phyloP scores from a whole-genome alignment of 768 basidiomycete species.

The Lactarius deliciosus region DNA sequence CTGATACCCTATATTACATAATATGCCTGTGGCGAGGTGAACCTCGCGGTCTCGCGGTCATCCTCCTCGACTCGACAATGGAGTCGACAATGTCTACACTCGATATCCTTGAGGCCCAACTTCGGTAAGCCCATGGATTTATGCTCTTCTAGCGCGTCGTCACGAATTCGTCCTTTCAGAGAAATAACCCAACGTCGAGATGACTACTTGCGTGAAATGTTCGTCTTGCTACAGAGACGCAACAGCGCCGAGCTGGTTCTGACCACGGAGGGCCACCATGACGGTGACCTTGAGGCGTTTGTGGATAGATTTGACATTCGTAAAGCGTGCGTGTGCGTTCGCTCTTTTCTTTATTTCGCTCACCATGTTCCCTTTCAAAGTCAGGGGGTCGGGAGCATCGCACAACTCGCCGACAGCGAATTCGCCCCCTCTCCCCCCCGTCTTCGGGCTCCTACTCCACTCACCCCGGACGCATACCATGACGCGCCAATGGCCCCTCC shows the following conservation, averaged over 20 bases:
- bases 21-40: background rate
- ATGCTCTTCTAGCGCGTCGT: background rate
- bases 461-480: constrained; percentile 4
- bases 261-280: constrained; percentile 41
- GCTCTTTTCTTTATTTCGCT: constrained; percentile 12
- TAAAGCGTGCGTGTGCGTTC: constrained; percentile 45
- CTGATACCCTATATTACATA: constrained; percentile 27
- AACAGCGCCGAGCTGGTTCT: constrained; percentile 46
- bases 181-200: constrained; percentile 63
- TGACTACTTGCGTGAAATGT: constrained; percentile 72
- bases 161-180: constrained; percentile 38
- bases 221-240: constrained; percentile 57
- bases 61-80: constrained; percentile 11
- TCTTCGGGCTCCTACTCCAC: constrained; percentile 19
- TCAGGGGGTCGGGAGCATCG: constrained; percentile 37
- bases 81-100: constrained; percentile 18
- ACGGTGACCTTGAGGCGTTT: constrained; percentile 48
- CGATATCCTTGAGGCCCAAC: constrained; percentile 19
- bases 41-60: too few species aligned
- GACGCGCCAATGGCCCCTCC: constrained; percentile 11
- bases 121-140: constrained; percentile 20
- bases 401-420: constrained; percentile 32
- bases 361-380: constrained; percentile 31
- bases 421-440: constrained; percentile 27
- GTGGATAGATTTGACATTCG: constrained; percentile 55